Evolutionary conservation across 345 rosid genomes (phyloP).

Genomic region (Rubroshorea leprosula): DNA sequence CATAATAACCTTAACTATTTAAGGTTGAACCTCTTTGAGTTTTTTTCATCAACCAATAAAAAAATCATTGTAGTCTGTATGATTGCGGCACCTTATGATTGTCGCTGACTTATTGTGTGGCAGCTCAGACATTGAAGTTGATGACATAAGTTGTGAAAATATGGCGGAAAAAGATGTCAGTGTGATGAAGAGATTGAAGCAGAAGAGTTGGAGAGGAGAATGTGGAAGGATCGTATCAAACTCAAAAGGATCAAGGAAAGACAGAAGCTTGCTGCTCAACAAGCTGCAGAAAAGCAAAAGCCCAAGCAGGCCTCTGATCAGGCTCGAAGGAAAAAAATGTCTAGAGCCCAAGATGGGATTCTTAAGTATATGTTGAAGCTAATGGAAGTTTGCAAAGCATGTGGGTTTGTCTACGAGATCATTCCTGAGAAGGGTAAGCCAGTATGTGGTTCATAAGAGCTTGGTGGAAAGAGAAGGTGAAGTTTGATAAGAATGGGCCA

Average conservation of each 20-base stretch:
- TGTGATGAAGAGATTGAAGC: conserved; percentile 92
- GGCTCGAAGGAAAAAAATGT: conserved; percentile 98
- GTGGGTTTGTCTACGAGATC: conserved; percentile 92
- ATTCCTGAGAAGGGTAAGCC: conserved; percentile 97
- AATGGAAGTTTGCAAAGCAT: conserved; percentile 96
- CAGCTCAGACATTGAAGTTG: conserved; percentile 65
- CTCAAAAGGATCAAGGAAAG: conserved; percentile 83
- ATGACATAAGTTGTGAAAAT: conserved; percentile 68
- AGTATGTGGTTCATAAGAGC: conserved; percentile 90
- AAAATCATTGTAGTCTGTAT: not conserved
- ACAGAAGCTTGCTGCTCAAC: conserved; percentile 60
- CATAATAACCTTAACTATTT: too few species aligned
- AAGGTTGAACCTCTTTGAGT: too few species aligned
- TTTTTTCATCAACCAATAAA: too few species aligned
- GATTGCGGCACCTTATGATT: not conserved
- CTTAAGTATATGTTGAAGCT: conserved; percentile 97
- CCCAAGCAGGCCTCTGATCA: conserved; percentile 75
- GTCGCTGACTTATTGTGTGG: conserved; percentile 21
- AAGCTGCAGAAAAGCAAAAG: conserved; percentile 73
- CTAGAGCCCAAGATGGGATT: conserved; percentile 98
- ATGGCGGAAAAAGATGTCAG: conserved; percentile 90
- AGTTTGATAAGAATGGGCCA: conserved; percentile 95
- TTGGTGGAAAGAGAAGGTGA: conserved; percentile 99
- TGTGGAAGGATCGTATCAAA: conserved; percentile 92
- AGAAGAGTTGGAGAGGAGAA: conserved; percentile 78